phyloP scores from a whole-genome alignment of 169 alveolate species.

The Eimeria praecox region DNA sequence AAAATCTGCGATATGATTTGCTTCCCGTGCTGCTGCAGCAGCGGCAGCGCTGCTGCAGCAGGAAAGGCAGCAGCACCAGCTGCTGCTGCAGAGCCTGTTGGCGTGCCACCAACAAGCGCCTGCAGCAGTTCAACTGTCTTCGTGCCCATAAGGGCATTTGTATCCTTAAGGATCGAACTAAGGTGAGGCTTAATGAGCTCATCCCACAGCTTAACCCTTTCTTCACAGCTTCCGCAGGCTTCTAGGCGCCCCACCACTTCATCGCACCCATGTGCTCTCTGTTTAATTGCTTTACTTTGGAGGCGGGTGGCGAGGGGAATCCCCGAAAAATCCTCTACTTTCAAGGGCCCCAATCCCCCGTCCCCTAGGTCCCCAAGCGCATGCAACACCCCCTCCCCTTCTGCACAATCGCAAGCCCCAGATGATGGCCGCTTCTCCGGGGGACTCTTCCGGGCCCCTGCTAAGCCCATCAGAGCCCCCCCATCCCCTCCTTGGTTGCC shows the following conservation, averaged over 20 bases:
- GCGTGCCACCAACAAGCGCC: slow-evolving; percentile 36
- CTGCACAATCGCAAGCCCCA: slow-evolving; percentile 48
- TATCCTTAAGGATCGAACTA: slow-evolving; percentile 48
- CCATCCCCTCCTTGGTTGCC: not conserved
- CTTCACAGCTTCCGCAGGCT: slow-evolving; percentile 40
- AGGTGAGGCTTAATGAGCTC: slow-evolving; percentile 51
- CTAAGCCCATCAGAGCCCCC: not conserved
- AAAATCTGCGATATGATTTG: slow-evolving; percentile 7
- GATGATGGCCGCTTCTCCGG: slow-evolving; percentile 69
- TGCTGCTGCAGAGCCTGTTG: not conserved
- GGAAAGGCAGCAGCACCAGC: slow-evolving; percentile 25
- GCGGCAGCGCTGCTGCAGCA: slow-evolving; percentile 69
- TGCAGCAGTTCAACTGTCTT: slow-evolving; percentile 71
- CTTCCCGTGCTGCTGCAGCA: slow-evolving; percentile 58
- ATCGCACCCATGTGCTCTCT: slow-evolving; percentile 77
- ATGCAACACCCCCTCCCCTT: slow-evolving; percentile 22
- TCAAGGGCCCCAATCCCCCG: slow-evolving; percentile 65
- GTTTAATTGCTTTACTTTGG: slow-evolving; percentile 63
- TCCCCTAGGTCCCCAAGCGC: slow-evolving; percentile 55
- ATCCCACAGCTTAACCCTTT: slow-evolving; percentile 65
- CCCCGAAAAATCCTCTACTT: slow-evolving; percentile 46
- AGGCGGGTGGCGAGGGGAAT: slow-evolving; percentile 74
- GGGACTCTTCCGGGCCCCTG: slow-evolving; percentile 43
- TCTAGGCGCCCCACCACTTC: slow-evolving; percentile 65
- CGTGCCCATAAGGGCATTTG: slow-evolving; percentile 67